Evolutionary conservation across 2,329 filamentous ascomycete species (phyloP), one percentile per base, ranked within the genome.

Genomic region (Ustulina deusta): DNA sequence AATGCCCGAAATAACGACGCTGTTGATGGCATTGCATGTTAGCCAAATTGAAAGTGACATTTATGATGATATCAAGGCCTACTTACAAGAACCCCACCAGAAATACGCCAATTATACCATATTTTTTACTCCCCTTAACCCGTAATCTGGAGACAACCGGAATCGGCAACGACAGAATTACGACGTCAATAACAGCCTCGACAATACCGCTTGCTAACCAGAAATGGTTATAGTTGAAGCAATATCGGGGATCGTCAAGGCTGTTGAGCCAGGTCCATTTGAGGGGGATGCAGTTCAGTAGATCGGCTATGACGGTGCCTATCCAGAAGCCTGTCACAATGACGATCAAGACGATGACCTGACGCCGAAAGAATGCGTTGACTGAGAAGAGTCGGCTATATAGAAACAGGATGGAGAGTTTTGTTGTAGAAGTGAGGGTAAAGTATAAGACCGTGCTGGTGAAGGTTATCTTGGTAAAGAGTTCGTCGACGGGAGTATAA

Each of bases 371-470:
- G 0, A 69, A 52, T 1, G 4, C 6, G 59, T 65, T 71, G 27
- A 72, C 63, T n/a, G 66, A 72, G 55, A 78, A 79, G 11, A 78
- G 70, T 11, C 75, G 70, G 2, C 70, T 55, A 11, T 79, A 80
- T 63, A 80, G 73, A 44, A 75, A 69, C 6, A 80, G 58, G 22
- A 79, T 76, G 0, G 75, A 77, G 0, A 79, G 59, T 59, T 79
- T 79, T 1, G 78, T 75, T 1, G 77, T 57, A 7, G 69, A 66
- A 0, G 75, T 66, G 4, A 78, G 72, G 7, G 73, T 73, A 29
- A 77, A 77, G 55, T 80, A 80, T 6, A 78, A 66, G 9, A 78
- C 64, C 2, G 76, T 71, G 13, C 71, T 67, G 27, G 71, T 61
- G 15, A 73, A 79, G 11, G 56, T 52, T 20, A 74, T 65, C 52